Evolutionary conservation across 345 rosid species (phyloP), one percentile per base, ranked within the genome.

Genomic region (Gossypium bickii): DNA sequence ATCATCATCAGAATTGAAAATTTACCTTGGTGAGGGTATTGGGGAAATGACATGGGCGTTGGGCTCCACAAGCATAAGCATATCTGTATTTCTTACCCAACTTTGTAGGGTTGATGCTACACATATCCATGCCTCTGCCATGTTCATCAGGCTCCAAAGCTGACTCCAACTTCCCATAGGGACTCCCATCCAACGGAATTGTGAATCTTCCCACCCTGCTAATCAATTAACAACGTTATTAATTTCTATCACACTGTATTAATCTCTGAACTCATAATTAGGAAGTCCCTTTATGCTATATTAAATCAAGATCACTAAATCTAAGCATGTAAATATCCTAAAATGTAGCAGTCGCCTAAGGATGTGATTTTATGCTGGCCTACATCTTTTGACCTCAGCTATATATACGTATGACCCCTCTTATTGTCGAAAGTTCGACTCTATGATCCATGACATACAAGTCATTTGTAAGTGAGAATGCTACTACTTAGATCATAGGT

Each of bases 71-170:
- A 9, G 98, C 99, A 76, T 94, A 92, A 77, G 90, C 89, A 64
- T 89, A 94, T 80, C 99, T 85, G 29, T 94, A 90, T 34, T 87
- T 87, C 75, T 77, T 84, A 57, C 97, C 98, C 78, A 91, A 76
- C 76, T 82, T 77, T 29, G 82, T 79, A 29, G 93, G 98, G 84
- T 94, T 94, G 57, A 92, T 87, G 84, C 91, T 89, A 81, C 99
- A 94, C 99, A 94, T 92, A 69, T 94, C 99, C 97, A 94, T 89
- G 20, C 94, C 98, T 77, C 87, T 91, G 5, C 98, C 98, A 82
- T 94, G 98, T 73, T 94, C 92, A 64, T 91, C 83, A 11, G 98
- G 92, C 72, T 92, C 92, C 84, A 94, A 78, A 1, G 98, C 98
- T 38, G 94, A 85, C 81, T 87, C 98, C 66, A 95, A 71, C 56